Conservation (phyloP, 495 filamentous ascomycete species). For the Penicillium psychrofluorescens region DNA sequence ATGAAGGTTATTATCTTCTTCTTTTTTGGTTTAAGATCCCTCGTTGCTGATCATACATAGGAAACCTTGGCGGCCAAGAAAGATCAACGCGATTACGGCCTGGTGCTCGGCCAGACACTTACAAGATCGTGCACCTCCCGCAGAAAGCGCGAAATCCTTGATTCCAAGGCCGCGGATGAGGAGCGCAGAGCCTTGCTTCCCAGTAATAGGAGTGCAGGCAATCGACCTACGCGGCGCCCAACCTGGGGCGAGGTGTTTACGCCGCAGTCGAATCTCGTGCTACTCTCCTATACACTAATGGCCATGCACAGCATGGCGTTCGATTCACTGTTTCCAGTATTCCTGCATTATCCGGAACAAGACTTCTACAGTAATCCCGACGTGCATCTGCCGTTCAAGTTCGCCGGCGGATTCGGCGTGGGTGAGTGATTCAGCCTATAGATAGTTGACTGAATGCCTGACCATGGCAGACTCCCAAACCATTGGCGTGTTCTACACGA, state of each 20-base stretch:
- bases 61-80: conserved; percentile 68
- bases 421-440: conserved; percentile 17
- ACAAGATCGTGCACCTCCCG: conserved; percentile 19
- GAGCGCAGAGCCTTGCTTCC: conserved; percentile 34
- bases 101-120: conserved; percentile 51
- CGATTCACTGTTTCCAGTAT: conserved; percentile 75
- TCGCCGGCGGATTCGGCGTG: conserved; percentile 70
- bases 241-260: conserved; percentile 63
- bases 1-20: conserved; percentile 36
- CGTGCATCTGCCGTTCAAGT: conserved; percentile 64
- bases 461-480: conserved; percentile 41
- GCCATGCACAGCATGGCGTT: conserved; percentile 71
- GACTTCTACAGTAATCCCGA: conserved; percentile 47
- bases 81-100: conserved; percentile 58
- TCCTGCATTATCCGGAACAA: conserved; percentile 65
- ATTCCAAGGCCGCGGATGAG: conserved; percentile 19
- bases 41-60: conserved; percentile 12
- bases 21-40: neutral
- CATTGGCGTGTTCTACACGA: conserved; percentile 71
- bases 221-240: conserved; percentile 23
- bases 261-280: conserved; percentile 65
- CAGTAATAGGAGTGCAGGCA: conserved; percentile 2
- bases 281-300: conserved; percentile 67
- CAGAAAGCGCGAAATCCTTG: conserved; percentile 4
- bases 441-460: neutral